phyloP scores from a whole-genome alignment of 441 rosid genomes.

The Euphorbia celastroides region DNA sequence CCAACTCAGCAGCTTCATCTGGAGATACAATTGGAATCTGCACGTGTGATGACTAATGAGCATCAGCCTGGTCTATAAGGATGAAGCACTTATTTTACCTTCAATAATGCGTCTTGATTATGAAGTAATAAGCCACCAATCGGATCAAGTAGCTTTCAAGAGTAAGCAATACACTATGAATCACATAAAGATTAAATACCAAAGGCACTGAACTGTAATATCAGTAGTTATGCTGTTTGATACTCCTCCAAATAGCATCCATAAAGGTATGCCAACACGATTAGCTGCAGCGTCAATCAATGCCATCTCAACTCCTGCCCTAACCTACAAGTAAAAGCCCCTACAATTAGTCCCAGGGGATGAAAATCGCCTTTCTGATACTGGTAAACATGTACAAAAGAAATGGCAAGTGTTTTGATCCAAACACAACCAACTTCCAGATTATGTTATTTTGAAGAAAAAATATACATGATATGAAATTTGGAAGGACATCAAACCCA shows the following conservation, averaged over 20 bases:
- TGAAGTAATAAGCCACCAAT: conserved; percentile 4
- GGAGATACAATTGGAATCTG: conserved; percentile 92
- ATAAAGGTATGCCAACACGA: conserved; percentile 56
- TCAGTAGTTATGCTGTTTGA: conserved; percentile 63
- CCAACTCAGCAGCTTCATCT: conserved; percentile 67
- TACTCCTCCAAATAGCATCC: conserved; percentile 85
- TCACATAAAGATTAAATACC: conserved; percentile 14
- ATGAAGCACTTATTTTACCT: not conserved
- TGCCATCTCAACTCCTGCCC: conserved; percentile 96
- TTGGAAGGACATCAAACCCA: not conserved
- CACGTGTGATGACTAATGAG: conserved; percentile 16
- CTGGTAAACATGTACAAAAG: not conserved
- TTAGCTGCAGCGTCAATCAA: conserved; percentile 81
- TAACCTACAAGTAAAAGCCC: conserved; percentile 47
- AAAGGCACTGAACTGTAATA: conserved; percentile 64
- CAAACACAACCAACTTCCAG: not conserved
- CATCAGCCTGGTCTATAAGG: conserved; percentile 10
- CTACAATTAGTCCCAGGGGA: conserved; percentile 14
- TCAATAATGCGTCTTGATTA: not conserved
- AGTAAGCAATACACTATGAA: not conserved
- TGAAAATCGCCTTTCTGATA: not conserved
- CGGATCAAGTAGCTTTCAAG: not conserved
- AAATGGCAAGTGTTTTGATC: not conserved
- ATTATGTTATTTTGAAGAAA: not conserved
- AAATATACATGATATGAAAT: not conserved